Evolutionary conservation across 1,284 basidiomycete species (phyloP).

Genomic region (Papiliotrema nemorosa): DNA sequence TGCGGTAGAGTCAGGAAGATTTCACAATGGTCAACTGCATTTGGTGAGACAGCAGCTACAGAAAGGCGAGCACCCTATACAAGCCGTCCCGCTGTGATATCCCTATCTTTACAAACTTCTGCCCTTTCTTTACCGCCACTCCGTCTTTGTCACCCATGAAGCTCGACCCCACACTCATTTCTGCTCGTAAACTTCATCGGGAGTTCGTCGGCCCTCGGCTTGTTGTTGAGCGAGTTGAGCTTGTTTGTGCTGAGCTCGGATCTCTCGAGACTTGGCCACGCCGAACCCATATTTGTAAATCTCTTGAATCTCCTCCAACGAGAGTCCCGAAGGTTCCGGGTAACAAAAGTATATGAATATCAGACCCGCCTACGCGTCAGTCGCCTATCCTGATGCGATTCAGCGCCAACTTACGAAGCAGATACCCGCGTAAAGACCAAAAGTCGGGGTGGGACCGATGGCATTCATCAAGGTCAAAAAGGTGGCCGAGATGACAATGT

Average conservation of each 20-base stretch:
- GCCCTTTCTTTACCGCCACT: no score
- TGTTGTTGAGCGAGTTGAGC: conserved; percentile 3
- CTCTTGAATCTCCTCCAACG: conserved; percentile 47
- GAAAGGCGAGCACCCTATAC: no score
- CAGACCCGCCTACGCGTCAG: conserved; percentile 23
- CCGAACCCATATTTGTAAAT: conserved; percentile 47
- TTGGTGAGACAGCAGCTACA: no score
- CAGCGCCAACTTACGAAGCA: conserved; percentile 18
- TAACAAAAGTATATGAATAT: conserved; percentile 48
- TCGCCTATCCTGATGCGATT: background rate
- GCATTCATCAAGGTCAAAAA: conserved; percentile 71
- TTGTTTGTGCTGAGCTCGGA: conserved; percentile 32
- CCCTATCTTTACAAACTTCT: no score
- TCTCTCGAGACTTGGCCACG: conserved; percentile 41
- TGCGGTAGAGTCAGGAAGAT: no score
- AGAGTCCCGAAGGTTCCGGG: conserved; percentile 45
- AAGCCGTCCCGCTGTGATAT: no score
- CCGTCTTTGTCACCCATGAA: background rate
- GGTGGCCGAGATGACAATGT: conserved; percentile 73
- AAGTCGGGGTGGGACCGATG: conserved; percentile 52
- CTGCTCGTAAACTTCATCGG: background rate
- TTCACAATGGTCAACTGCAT: no score
- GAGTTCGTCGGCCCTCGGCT: background rate
- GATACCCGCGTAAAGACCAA: conserved; percentile 47
- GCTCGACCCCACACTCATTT: no score